phyloP scores from a whole-genome alignment of 2,329 filamentous ascomycete genomes.

The Cladorrhinum sp. region DNA sequence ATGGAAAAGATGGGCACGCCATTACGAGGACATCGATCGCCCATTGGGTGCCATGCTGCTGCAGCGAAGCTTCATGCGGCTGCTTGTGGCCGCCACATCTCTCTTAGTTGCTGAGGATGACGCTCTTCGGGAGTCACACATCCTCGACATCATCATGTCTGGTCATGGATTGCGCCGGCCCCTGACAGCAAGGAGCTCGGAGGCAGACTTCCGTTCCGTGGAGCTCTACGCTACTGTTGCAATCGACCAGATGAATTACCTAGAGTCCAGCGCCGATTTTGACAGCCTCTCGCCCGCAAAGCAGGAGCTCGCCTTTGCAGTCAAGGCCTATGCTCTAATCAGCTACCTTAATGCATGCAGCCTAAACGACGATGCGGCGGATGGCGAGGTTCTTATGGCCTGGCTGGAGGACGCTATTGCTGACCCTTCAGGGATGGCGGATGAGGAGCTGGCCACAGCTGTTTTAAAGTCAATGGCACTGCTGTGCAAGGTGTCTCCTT shows the following conservation, averaged over 20 bases:
- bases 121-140: conserved; percentile 57
- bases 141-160: conserved; percentile 71
- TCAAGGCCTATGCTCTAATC: conserved; percentile 78
- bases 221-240: conserved; percentile 69
- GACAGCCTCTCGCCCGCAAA: conserved; percentile 82
- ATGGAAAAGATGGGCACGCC: conserved; percentile 82
- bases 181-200: conserved; percentile 39
- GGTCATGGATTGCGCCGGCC: conserved; percentile 48
- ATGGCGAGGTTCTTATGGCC: conserved; percentile 71
- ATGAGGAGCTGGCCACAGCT: conserved; percentile 70
- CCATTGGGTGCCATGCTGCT: conserved; percentile 89
- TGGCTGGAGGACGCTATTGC: conserved; percentile 84
- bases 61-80: conserved; percentile 81
- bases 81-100: conserved; percentile 75
- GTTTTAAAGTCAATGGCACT: conserved; percentile 80
- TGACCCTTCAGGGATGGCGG: conserved; percentile 78
- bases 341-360: conserved; percentile 83
- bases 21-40: conserved; percentile 74
- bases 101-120: conserved; percentile 64
- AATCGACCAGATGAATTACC: conserved; percentile 75
- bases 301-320: conserved; percentile 78
- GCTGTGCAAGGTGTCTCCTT: conserved; percentile 70
- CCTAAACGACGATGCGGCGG: conserved; percentile 76
- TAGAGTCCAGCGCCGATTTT: conserved; percentile 90
- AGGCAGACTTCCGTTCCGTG: conserved; percentile 54